These are phyloP conservation scores for Mycena vulgaris DNA, from an alignment of 768 basidiomycete species.

Conservation along the genomic window DNA sequence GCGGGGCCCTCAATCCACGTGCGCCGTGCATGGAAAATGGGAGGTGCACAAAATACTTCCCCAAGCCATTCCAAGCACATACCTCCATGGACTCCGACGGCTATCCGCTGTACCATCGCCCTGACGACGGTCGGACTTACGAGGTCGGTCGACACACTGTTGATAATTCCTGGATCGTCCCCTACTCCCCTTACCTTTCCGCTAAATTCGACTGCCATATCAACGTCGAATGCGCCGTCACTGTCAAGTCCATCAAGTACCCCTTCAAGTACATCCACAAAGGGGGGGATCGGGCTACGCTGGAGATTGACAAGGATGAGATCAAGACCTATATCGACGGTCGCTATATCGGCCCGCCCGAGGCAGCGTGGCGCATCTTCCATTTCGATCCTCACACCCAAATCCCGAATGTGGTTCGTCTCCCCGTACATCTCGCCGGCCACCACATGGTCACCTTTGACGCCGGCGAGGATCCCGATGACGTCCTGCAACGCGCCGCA, in stretches of 20 bases:
- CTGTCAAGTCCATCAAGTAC: not conserved
- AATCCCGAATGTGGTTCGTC: not conserved
- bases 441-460: not conserved
- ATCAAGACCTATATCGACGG: not conserved
- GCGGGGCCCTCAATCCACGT: not conserved
- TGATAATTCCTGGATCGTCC: slow-evolving; percentile 5
- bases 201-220: slow-evolving; percentile 1
- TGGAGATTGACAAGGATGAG: not conserved
- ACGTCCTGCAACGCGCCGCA: not conserved
- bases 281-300: not conserved
- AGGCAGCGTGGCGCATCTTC: not conserved
- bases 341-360: not conserved
- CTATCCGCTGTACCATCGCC: not conserved
- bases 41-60: not conserved
- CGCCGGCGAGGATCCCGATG: not conserved
- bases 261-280: not conserved
- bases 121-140: not conserved
- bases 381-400: not conserved
- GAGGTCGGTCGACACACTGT: not conserved
- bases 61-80: not conserved
- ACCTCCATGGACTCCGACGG: not conserved
- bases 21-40: slow-evolving; percentile 2
- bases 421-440: not conserved
- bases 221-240: not conserved
- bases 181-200: not conserved